phyloP scores from a whole-genome alignment of 768 basidiomycete genomes.

The Suillus discolor region DNA sequence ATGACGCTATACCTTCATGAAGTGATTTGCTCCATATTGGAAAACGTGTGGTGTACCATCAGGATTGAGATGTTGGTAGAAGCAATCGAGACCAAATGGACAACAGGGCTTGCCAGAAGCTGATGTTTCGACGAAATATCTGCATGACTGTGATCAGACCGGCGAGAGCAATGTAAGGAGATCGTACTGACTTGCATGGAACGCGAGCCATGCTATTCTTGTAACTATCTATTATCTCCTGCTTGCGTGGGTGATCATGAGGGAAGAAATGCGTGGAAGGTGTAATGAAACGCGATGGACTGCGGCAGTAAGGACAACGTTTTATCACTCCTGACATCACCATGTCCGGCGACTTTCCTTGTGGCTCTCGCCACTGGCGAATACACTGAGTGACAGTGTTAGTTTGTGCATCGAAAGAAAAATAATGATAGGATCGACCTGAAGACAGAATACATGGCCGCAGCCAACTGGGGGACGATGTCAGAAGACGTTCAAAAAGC shows the following conservation, averaged over 20 bases:
- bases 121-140: conserved; percentile 63
- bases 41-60: conserved; percentile 69
- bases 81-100: conserved; percentile 81
- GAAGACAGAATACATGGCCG: conserved; percentile 76
- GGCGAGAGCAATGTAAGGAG: neutral
- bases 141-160: conserved; percentile 25
- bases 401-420: conserved; percentile 8
- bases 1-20: conserved; percentile 48
- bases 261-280: conserved; percentile 73
- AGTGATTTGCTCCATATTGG: conserved; percentile 52
- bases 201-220: conserved; percentile 74
- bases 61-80: conserved; percentile 69
- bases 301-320: conserved; percentile 79
- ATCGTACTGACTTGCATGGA: conserved; percentile 58
- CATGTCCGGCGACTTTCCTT: conserved; percentile 51
- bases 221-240: conserved; percentile 53
- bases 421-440: conserved; percentile 42
- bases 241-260: conserved; percentile 55
- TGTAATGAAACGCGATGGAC: conserved; percentile 64
- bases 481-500: neutral
- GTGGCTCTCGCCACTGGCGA: conserved; percentile 73
- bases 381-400: conserved; percentile 57
- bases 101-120: conserved; percentile 54
- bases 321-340: conserved; percentile 64
- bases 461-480: conserved; percentile 55